A percentile compares a stretch with the other conserved stretches of the same genome.
Conservation (phyloP, 306 rosid species). For the Cajanus cajan region DNA sequence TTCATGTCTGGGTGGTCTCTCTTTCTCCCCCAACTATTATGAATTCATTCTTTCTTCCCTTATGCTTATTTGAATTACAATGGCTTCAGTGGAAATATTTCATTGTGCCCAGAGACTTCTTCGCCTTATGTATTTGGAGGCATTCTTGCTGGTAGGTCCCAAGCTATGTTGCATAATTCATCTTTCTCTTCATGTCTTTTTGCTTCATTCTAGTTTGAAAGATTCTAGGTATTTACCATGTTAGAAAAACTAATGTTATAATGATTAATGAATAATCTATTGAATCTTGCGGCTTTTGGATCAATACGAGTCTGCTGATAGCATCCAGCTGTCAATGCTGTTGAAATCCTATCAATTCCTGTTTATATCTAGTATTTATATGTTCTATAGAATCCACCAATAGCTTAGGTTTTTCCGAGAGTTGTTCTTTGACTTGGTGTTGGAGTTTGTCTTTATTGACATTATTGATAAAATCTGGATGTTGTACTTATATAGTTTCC, state of each 20-base stretch:
- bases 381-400: neutral
- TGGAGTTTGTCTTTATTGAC: neutral
- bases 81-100: constrained; percentile 79
- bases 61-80: constrained; percentile 35
- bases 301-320: constrained; percentile 20
- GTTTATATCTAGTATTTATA: neutral
- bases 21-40: neutral
- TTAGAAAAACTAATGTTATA: neutral
- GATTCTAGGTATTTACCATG: neutral
- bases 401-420: neutral
- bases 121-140: constrained; percentile 77
- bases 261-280: constrained; percentile 9
- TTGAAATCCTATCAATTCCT: constrained; percentile 20
- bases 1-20: constrained; percentile 22
- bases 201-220: neutral
- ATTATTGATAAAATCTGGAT: constrained; percentile 12
- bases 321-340: constrained; percentile 12
- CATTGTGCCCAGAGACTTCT: constrained; percentile 57
- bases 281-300: constrained; percentile 19
- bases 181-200: constrained; percentile 22
- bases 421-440: neutral
- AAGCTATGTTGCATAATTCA: constrained; percentile 32
- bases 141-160: constrained; percentile 87
- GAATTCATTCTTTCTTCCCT: constrained; percentile 28
- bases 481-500: neutral